Base-by-base conservation (phyloP, 495 filamentous ascomycete genomes). In the Xylaria bambusicola region DNA sequence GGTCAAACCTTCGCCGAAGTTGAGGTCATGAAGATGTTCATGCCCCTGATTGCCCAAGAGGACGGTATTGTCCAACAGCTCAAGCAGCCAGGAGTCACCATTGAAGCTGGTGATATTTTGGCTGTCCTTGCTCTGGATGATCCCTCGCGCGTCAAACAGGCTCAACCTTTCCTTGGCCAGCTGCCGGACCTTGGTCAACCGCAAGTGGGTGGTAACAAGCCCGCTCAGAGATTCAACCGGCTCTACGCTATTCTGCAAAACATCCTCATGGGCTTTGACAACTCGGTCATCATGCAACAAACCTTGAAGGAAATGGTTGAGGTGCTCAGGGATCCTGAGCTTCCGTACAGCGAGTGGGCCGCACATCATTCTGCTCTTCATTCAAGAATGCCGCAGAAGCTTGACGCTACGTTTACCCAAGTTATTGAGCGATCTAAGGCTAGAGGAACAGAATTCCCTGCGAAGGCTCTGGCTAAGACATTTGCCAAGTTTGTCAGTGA, bases 11-110 rank as follows among this genome's bases (percentile, higher is more conserved):
- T 90, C 69, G 94, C 94, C 52, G 94, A 99, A 70, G 94, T 99
- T 52, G 94, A 99, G 73, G 95, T 99, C 73, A 99, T 99, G 94
- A 99, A 99, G 82, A 99, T 99, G 94, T 98, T 96, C 80, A 99
- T 99, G 94, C 94, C 94, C 66, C 82, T 99, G 52, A 82, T 99
- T 55, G 88, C 94, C n/a, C 88, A 93, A 73, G 94, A 99, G 73
- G 95, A 96, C 64, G 94, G 94, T 76, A 87, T 93, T 54, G 95
- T 99, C 45, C 93, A 97, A 77, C 82, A 98, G 67, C 96, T 99
- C 80, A 99, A 99, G 85, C 94, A 98, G 77, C 95, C 95, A 53
- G 94, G 94, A 66, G 91, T 94, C 18, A 94, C 92, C n/a, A 88
- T 99, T 31, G 92, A 97, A 74, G 94, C 94, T 67, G 94, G 94